Evolutionary conservation across 257 asterid species (phyloP).

Genomic region (Lavandula angustifolia): DNA sequence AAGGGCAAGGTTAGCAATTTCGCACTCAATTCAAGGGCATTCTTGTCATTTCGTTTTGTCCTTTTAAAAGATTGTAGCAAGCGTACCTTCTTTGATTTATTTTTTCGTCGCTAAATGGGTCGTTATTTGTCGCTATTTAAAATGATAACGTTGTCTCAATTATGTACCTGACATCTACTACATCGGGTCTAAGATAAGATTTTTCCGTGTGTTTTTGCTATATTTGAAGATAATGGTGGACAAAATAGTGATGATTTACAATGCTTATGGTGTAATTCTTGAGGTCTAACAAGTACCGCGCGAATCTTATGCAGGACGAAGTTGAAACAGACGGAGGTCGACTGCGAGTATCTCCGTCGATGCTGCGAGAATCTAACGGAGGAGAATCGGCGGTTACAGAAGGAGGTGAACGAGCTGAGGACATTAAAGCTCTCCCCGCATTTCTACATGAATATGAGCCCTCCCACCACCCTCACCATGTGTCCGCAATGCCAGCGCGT

Average conservation of each 20-base stretch:
- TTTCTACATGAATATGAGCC: constrained; percentile 88
- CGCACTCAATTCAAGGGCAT: constrained; percentile 26
- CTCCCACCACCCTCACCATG: constrained; percentile 95
- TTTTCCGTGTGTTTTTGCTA: too few relatives aligned
- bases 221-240: too few relatives aligned
- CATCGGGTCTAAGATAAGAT: too few relatives aligned
- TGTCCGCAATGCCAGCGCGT: constrained; percentile 97
- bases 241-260: too few relatives aligned
- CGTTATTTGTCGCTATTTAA: too few relatives aligned
- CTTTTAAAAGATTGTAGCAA: too few relatives aligned
- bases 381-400: constrained; percentile 80
- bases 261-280: too few relatives aligned
- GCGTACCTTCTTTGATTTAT: too few relatives aligned
- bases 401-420: constrained; percentile 81
- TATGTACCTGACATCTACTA: too few relatives aligned
- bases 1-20: constrained; percentile 85
- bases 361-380: constrained; percentile 88
- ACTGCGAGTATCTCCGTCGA: constrained; percentile 82
- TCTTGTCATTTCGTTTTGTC: constrained; percentile 11
- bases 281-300: too few relatives aligned
- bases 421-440: constrained; percentile 88
- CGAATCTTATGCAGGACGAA: constrained; percentile 63
- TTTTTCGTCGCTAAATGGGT: too few relatives aligned
- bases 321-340: constrained; percentile 95
- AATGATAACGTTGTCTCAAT: too few relatives aligned